Evolutionary conservation across 2,329 filamentous ascomycete species (phyloP), one percentile per base, ranked within the genome.

Genomic region (Aspergillus brunneoviolaceus): DNA sequence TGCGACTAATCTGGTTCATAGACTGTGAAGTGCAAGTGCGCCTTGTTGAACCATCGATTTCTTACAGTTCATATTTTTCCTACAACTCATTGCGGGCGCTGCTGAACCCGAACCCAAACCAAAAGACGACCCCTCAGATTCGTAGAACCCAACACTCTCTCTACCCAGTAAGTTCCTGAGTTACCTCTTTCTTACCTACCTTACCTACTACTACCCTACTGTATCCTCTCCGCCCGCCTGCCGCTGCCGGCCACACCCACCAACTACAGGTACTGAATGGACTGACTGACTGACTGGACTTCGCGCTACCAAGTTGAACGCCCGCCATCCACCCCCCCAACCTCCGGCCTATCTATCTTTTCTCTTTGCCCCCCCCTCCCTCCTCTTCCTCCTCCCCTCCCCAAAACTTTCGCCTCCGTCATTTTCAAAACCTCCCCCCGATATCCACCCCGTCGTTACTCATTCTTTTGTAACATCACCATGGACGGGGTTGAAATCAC

Each of bases 401-500:
- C 19, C 42, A 47, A 39, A 31, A 27, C 21, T 54, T 35, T 14
- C 59, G 60, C 50, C 51, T 51, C 60, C 60, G 55, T 53, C 55
- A 62, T 57, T 45, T 42, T 52, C 42, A 29, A 51, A 19, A n/a
- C n/a, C 19, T 52, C 21, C 60, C 64, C 63, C 59, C 63, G 16
- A 45, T 16, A 16, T 19, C 39, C 39, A 19, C 39, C 16, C 16
- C 12, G 16, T 45, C 14, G 39, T 45, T 45, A 45, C 39, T 16
- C 16, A 19, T 45, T 45, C 27, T 45, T 19, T 45, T 45, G 39
- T 45, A 45, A 45, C 39, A 45, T 45, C 63, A 85, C 70, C 68
- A 87, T 87, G 85, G 87, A 87, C 79, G 84, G 85, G 72, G 81
- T 80, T 72, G 84, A 86, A 69, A 82, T 87, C 71, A 87, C 85